phyloP scores from a whole-genome alignment of 73 alveolate genomes.

The Symbiodinium natans region DNA sequence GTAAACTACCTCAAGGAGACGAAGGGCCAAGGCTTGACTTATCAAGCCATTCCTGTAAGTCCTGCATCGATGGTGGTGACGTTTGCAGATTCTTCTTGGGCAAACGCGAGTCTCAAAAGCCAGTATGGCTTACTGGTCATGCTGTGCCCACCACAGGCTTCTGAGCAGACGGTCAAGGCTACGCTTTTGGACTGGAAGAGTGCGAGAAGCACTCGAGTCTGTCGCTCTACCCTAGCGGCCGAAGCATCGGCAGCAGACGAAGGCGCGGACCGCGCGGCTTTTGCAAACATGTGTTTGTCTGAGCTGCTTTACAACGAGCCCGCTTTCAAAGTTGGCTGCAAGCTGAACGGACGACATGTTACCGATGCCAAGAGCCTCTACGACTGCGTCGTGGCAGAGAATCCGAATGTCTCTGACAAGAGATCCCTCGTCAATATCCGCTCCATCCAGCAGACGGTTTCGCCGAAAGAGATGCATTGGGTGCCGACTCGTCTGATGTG shows the following conservation, averaged over 20 bases:
- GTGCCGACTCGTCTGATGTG: slow-evolving; percentile 11
- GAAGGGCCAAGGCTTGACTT: neutral
- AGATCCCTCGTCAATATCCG: neutral
- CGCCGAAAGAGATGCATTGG: neutral
- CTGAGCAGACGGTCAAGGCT: neutral
- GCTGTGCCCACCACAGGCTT: neutral
- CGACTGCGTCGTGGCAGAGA: neutral
- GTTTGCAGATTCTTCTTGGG: slow-evolving; percentile 9
- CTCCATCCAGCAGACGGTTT: neutral
- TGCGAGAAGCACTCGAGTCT: neutral
- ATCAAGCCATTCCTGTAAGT: neutral
- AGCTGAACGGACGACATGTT: neutral
- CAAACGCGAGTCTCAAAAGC: neutral
- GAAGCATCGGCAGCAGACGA: slow-evolving; percentile 33
- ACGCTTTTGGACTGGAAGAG: neutral
- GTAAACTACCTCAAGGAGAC: neutral
- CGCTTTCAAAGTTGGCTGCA: neutral
- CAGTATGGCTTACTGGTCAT: slow-evolving; percentile 18
- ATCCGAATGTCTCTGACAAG: neutral
- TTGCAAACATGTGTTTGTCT: neutral
- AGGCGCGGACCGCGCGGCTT: slow-evolving; percentile 12
- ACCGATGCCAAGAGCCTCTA: slow-evolving; percentile 1
- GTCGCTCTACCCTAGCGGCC: neutral
- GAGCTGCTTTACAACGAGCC: neutral
- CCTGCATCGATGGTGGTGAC: neutral